Evolutionary conservation across 2,329 filamentous ascomycete genomes (phyloP), one percentile per base, ranked within the genome.

Genomic region (Thermothelomyces thermophilus): DNA sequence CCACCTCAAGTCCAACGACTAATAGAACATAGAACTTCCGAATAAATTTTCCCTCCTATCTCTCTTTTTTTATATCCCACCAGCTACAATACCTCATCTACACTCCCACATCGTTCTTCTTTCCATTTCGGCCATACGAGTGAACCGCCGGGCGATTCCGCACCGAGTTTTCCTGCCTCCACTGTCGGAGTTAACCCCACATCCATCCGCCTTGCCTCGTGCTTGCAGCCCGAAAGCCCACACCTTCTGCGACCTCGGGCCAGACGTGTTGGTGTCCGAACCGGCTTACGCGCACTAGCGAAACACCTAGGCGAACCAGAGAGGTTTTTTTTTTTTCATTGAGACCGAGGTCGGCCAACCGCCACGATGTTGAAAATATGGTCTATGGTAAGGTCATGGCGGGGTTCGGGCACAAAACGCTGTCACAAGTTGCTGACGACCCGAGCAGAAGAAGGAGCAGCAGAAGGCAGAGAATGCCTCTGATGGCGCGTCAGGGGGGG

Each of bases 361-460:
- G 62, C 58, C 73, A 90, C 75, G 66, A 97, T 97, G 93, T 79
- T 96, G 77, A 97, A 97, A 76, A 96, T 97, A 76, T 97, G 91
- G 93, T 95, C 90, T 63, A 95, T 97, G 91, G 90, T 94, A 75
- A n/a, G 39, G 42, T 30, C 17, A 22, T 16, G 37, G 4, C n/a
- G 13, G 13, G 28, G 17, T 8, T 3, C 4, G 24, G 3, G 26
- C n/a, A 14, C 16, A 10, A 16, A 3, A 30, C 40, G 20, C 11
- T 9, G 7, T 9, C 26, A 53, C 52, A 64, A 64, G 28, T 60
- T 39, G 34, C 24, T 34, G 20, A 68, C 64, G 66, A 71, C 2
- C 28, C 16, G n/a, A 24, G 63, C 70, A 95, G 84, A 90, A 95
- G 75, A 93, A 96, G 73, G 87, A 96, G 76, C 89, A 96, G 76